A percentile compares a stretch with the other conserved stretches of the same genome.
Conservation (phyloP, 2,329 filamentous ascomycete genomes). For the Botrytis pseudocinerea region DNA sequence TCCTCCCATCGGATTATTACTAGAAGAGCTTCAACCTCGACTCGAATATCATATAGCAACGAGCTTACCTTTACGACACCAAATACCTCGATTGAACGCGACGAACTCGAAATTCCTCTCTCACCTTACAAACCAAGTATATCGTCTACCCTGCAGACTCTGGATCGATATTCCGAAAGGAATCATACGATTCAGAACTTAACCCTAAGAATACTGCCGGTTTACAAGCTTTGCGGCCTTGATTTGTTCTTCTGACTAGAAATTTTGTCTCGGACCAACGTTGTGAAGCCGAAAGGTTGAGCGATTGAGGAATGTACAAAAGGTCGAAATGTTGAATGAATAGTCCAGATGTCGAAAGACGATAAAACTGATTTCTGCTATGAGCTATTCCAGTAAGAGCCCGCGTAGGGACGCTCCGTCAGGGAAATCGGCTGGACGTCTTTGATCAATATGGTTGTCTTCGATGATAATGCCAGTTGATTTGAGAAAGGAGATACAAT, state of each 20-base stretch:
- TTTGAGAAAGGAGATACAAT: constrained; percentile 41
- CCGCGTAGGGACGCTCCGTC: constrained; percentile 76
- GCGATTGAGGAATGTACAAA: constrained; percentile 52
- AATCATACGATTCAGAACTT: constrained; percentile 82
- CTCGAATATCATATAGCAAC: constrained; percentile 31
- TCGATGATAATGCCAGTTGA: constrained; percentile 48
- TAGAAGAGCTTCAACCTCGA: constrained; percentile 29
- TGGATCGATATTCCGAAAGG: constrained; percentile 69
- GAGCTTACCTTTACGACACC: constrained; percentile 33
- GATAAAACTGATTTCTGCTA: constrained; percentile 59
- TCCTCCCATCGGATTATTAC: constrained; percentile 26
- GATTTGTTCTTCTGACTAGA: constrained; percentile 70
- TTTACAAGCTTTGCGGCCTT: constrained; percentile 68
- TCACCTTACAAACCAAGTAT: constrained; percentile 57
- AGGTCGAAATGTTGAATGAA: constrained; percentile 52
- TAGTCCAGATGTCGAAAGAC: constrained; percentile 57
- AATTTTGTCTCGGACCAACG: constrained; percentile 33
- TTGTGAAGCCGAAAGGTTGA: constrained; percentile 44
- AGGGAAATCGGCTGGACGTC: constrained; percentile 63
- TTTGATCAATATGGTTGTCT: constrained; percentile 60
- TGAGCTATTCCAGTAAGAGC: constrained; percentile 77
- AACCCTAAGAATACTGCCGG: constrained; percentile 88
- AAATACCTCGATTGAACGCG: constrained; percentile 28
- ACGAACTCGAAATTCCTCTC: constrained; percentile 48
- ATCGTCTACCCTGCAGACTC: constrained; percentile 78